Evolutionary conservation across 2,329 filamentous ascomycete species (phyloP).

Genomic region (Pezicula carpinea): DNA sequence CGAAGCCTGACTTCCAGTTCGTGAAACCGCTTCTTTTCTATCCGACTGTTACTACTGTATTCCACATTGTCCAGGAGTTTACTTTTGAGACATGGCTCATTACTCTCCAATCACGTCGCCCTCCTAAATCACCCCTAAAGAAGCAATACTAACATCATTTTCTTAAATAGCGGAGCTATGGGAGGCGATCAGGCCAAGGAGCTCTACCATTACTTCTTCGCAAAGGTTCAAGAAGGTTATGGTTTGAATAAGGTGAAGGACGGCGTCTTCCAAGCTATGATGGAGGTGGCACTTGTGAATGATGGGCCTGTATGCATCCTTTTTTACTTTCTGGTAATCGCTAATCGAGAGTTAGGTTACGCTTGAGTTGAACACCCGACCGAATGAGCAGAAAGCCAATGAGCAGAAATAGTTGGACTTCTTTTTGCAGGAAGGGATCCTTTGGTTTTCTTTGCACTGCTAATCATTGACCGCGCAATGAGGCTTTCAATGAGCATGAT

Average conservation of each 20-base stretch:
- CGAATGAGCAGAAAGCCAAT: constrained; percentile 14
- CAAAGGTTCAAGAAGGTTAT: constrained; percentile 70
- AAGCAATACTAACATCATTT: too few relatives aligned
- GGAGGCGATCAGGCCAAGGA: constrained; percentile 71
- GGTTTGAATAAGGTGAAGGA: constrained; percentile 75
- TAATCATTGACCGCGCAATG: too few relatives aligned
- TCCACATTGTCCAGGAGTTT: too few relatives aligned
- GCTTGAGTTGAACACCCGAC: constrained; percentile 24
- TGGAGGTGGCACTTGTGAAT: constrained; percentile 92
- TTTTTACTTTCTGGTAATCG: neutral
- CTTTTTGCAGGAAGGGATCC: too few relatives aligned
- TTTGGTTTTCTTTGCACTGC: too few relatives aligned
- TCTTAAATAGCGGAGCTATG: constrained; percentile 62
- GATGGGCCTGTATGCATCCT: constrained; percentile 61
- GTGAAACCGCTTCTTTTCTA: too few relatives aligned
- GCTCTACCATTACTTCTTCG: constrained; percentile 80
- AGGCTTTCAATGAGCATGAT: too few relatives aligned
- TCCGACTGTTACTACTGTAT: too few relatives aligned
- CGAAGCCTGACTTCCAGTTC: constrained; percentile 87
- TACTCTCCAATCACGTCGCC: too few relatives aligned
- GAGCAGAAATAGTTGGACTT: neutral
- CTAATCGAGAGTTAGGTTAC: constrained; percentile 21
- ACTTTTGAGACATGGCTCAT: too few relatives aligned
- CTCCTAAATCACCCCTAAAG: too few relatives aligned
- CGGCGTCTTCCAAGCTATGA: constrained; percentile 98